Base-by-base conservation (phyloP, 2,329 filamentous ascomycete genomes). In the Microthyrium microscopicum region DNA sequence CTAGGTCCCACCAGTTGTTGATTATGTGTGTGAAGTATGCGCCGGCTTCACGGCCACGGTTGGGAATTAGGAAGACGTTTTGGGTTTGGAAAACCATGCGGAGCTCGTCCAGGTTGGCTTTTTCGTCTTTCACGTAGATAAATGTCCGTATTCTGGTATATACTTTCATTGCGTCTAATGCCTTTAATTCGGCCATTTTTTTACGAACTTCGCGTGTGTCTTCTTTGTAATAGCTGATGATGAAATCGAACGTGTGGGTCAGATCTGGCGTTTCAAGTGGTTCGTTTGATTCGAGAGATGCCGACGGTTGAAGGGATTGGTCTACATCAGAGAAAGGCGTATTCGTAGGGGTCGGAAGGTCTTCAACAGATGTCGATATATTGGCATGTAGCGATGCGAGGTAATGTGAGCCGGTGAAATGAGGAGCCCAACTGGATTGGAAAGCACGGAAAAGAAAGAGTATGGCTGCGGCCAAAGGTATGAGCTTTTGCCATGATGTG, bases 1-100 rank as follows among this genome's bases (percentile, higher is more conserved):
- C 55, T 3, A 66, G 51, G 16, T 42, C 42, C 24, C 62, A 54
- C 55, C 56, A 66, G 26, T 47, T 37, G 11, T 40, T 44, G 4
- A 60, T 36, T 21, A 65, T 62, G 40, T 66, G 62, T 38, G 55
- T 45, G 4, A 66, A 52, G 43, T 59, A 64, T 4, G 60, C 59
- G 6, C 57, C 58, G 13, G 55, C 52, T 41, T 62, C 56, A 22
- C 61, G 52, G 16, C 62, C 62, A 20, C 53, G 39, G 34, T 65
- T 65, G 4, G 44, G 45, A 2, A 50, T 37, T 7, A 39, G 34
- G 9, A 42, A 43, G 8, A 54, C 45, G 21, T 42, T 36, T 18
- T 26, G 18, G n/a, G 50, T 49, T 5, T 40, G 39, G 8, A 50
- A 48, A 17, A 32, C 33, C 16, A 39, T 20, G 20, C 44, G 40